Evolutionary conservation across 2,329 filamentous ascomycete species (phyloP).

Genomic region (Malbranchea zuffiana): DNA sequence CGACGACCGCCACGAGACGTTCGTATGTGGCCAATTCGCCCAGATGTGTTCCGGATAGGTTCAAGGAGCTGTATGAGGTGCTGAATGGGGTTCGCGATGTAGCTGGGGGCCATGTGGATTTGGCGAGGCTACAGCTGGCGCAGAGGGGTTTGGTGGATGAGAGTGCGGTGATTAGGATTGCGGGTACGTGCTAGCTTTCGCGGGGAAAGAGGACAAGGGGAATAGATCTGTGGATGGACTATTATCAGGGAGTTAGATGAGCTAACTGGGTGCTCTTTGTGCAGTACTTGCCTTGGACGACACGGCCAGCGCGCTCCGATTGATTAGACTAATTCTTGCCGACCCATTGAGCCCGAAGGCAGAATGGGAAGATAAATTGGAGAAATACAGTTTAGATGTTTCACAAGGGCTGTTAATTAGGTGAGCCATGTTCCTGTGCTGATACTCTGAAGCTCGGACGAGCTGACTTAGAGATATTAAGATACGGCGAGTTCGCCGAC

Average conservation of each 20-base stretch:
- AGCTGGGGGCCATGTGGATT: constrained; percentile 46
- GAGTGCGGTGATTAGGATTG: constrained; percentile 45
- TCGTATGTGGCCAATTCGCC: constrained; percentile 39
- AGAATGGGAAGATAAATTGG: constrained; percentile 56
- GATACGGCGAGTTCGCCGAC: constrained; percentile 45
- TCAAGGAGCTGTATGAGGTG: constrained; percentile 44
- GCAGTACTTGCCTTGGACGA: constrained; percentile 43
- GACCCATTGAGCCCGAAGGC: constrained; percentile 55
- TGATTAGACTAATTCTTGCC: constrained; percentile 59
- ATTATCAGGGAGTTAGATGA: background rate
- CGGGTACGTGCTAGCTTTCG: constrained; percentile 30
- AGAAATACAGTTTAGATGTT: constrained; percentile 37
- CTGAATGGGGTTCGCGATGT: constrained; percentile 42
- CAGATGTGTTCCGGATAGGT: constrained; percentile 42
- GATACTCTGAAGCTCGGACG: constrained; percentile 10
- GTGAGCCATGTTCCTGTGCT: constrained; percentile 28
- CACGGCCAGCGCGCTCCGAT: constrained; percentile 41
- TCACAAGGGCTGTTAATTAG: constrained; percentile 53
- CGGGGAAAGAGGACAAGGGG: background rate
- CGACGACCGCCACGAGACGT: background rate
- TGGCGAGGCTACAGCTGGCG: constrained; percentile 50
- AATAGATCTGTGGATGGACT: constrained; percentile 6
- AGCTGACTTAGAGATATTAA: constrained; percentile 20
- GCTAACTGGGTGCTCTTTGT: background rate
- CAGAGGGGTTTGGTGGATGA: constrained; percentile 46